Evolutionary conservation across 2,329 filamentous ascomycete genomes (phyloP).

Genomic region (Trichophyton simii): DNA sequence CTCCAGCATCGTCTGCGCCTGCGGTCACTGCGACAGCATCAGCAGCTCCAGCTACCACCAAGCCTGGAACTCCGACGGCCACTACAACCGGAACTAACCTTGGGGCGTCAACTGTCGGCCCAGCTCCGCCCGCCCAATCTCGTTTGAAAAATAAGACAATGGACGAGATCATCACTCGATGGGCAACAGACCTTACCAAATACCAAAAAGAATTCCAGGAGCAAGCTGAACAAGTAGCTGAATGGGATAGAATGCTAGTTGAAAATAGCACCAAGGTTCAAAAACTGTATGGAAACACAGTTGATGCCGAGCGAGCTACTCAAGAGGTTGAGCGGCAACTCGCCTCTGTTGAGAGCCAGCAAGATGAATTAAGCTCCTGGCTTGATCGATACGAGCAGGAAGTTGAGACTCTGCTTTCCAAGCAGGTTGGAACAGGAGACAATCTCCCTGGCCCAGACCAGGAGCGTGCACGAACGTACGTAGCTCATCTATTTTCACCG

Average conservation of each 20-base stretch:
- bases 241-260: slow-evolving; percentile 85
- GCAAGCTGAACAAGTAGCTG: slow-evolving; percentile 73
- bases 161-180: slow-evolving; percentile 95
- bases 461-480: slow-evolving; percentile 81
- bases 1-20: slow-evolving; percentile 18
- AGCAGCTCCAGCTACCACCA: slow-evolving; percentile 23
- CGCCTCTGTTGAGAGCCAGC: slow-evolving; percentile 76
- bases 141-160: slow-evolving; percentile 96
- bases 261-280: slow-evolving; percentile 93
- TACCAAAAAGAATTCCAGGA: slow-evolving; percentile 95
- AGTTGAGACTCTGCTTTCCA: slow-evolving; percentile 75
- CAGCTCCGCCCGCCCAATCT: slow-evolving; percentile 65
- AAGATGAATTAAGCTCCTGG: slow-evolving; percentile 78
- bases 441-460: slow-evolving; percentile 78
- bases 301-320: slow-evolving; percentile 85
- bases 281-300: slow-evolving; percentile 80
- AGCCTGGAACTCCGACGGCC: slow-evolving; percentile 17
- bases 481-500: slow-evolving; percentile 12
- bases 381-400: slow-evolving; percentile 85
- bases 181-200: slow-evolving; percentile 88
- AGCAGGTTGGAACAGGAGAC: slow-evolving; percentile 63
- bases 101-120: slow-evolving; percentile 65
- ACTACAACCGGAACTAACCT: slow-evolving; percentile 33
- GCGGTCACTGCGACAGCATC: slow-evolving; percentile 18
- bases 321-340: slow-evolving; percentile 90